Evolutionary conservation across 2,329 filamentous ascomycete species (phyloP), one percentile per base, ranked within the genome.

Genomic region (Aspergillus transmontanensis): DNA sequence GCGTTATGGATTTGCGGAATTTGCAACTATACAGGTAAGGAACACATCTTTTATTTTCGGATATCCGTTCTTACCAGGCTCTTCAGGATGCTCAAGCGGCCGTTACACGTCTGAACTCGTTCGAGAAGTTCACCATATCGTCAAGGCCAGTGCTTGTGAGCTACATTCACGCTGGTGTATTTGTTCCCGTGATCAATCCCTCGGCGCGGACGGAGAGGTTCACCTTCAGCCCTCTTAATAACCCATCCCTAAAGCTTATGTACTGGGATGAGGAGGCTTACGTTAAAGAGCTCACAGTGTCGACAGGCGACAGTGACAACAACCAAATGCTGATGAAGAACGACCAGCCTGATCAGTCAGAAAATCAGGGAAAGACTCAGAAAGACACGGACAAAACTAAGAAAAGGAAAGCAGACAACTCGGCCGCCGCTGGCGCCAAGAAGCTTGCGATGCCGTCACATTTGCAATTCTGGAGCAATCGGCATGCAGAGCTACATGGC

Each of bases 1-100:
- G 84, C 87, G 89, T 68, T 96, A 92, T 70, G 92, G 92, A 0
- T 96, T 96, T 76, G 92, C 89, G 1, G 92, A 96, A 75, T 96
- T 94, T 73, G 89, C 87, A 70, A 90, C 87, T 0, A 81, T 92
- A 21, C 87, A 90, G 69, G 82, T 82, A 76, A 53, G 64, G 21
- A 46, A 50, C 41, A 10, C 23, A 4, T 3, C 23, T 23, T 21
- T n/a, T 7, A 19, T 5, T 21, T 39, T 21, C 16, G 14, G 11
- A 9, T n/a, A 16, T 36, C 10, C 5, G 19, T 32, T 51, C 48
- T 51, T 55, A 41, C 23, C 6, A 9, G 12, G 7, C 10, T 26
- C 21, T 11, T 3, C 53, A 83, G 74, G 91, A 95, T 75, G 91
- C 92, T 2, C 85, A 89, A 74, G 89, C 88, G 26, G 92, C 92